These are phyloP conservation scores for Crithidia bombi DNA, from an alignment of 208 protist species.

Conservation along the genomic window DNA sequence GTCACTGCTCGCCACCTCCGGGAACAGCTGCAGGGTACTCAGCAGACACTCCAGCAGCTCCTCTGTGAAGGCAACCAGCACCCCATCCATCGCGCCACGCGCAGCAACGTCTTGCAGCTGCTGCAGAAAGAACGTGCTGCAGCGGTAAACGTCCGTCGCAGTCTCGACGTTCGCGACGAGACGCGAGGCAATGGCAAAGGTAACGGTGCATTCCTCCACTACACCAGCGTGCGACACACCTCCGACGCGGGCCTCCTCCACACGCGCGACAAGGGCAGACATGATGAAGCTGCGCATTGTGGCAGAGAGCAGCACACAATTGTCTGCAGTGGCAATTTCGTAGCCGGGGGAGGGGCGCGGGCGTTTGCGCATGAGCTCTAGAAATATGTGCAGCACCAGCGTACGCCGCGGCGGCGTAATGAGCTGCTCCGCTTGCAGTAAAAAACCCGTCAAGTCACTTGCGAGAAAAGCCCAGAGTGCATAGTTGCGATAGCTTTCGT, in stretches of 20 bases:
- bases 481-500: slow-evolving; percentile 34
- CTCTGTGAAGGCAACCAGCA: slow-evolving; percentile 25
- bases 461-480: slow-evolving; percentile 50
- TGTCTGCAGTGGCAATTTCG: slow-evolving; percentile 24
- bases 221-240: not conserved
- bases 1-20: slow-evolving; percentile 35
- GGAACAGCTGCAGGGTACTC: slow-evolving; percentile 48
- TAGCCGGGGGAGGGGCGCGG: slow-evolving; percentile 39
- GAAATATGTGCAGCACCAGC: slow-evolving; percentile 19
- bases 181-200: slow-evolving; percentile 38
- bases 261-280: slow-evolving; percentile 13
- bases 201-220: slow-evolving; percentile 22
- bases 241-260: slow-evolving; percentile 5
- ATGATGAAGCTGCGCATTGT: slow-evolving; percentile 35
- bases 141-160: slow-evolving; percentile 37
- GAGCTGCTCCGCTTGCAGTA: slow-evolving; percentile 27
- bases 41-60: slow-evolving; percentile 54
- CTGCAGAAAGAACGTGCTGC: slow-evolving; percentile 36
- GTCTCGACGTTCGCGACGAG: slow-evolving; percentile 40
- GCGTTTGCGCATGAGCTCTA: slow-evolving; percentile 47
- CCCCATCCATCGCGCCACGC: not conserved
- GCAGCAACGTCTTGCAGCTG: slow-evolving; percentile 23
- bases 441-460: slow-evolving; percentile 18
- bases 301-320: slow-evolving; percentile 53
- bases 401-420: slow-evolving; percentile 20